Base-by-base conservation (phyloP, 2,329 filamentous ascomycete species). In the Sporothrix sp. region DNA sequence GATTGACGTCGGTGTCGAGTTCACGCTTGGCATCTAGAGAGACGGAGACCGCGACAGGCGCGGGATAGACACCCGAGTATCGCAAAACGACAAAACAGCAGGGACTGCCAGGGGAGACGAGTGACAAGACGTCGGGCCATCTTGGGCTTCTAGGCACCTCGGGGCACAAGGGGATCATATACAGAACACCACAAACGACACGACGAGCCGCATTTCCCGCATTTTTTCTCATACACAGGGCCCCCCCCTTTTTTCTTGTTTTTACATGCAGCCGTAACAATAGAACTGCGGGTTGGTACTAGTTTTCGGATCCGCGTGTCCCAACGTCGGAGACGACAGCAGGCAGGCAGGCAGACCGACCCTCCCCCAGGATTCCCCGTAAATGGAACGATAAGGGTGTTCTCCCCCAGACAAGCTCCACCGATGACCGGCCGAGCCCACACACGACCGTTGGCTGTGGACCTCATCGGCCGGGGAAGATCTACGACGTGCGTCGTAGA, bases 1-100 rank as follows among this genome's bases (percentile, higher is more conserved):
- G 62, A 96, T 96, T 64, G 93, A 97, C 65, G 91, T 97, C 59
- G 91, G 90, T 62, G 91, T 97, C 62, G 87, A 95, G 73, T 95
- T 95, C 73, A 86, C 82, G 61, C 79, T 95, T 65, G 91, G 89
- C 73, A 96, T 96, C 75, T 97, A 87, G 43, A 37, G 36, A 49
- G 47, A 40, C 36, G 40, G 16, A 39, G 35, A 33, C 18, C 28
- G 36, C 14, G 13, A 14, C 45, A 16, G 25, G 45, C 18, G 8
- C 25, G 33, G 28, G 28, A 23, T 14, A 28, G 25, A 28, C 10
- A n/a, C n/a, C n/a, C n/a, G 32, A 50, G 32, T 23, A 21, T 30
- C 33, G 16, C 37, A 35, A 18, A 25, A 18, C 3, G 14, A 16
- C 20, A 23, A 28, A 30, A 47, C 18, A 18, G 13, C 25, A 30